Conservation (phyloP, 78 protist genomes). For the Isochrysis galbana region DNA sequence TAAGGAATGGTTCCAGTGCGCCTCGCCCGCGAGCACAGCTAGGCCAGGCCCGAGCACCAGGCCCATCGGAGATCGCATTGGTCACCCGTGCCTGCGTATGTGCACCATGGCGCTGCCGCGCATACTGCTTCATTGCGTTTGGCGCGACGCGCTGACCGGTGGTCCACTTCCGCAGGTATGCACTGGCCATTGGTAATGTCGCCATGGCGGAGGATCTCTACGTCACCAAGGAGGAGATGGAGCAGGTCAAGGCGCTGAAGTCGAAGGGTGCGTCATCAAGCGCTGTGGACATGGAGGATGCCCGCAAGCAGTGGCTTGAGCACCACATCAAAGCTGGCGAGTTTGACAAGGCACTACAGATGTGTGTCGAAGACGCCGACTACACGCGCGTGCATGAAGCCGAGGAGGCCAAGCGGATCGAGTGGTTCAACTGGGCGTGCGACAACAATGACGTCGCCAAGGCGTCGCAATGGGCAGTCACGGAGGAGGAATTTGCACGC, state of each 20-base stretch:
- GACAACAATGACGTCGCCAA: neutral
- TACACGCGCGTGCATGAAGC: neutral
- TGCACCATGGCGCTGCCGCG: too few relatives aligned
- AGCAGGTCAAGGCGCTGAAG: neutral
- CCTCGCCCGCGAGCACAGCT: too few relatives aligned
- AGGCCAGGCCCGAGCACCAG: too few relatives aligned
- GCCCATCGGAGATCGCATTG: too few relatives aligned
- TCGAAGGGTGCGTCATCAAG: neutral
- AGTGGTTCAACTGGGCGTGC: neutral
- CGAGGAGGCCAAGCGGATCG: neutral
- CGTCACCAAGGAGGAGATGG: neutral
- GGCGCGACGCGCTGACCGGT: too few relatives aligned
- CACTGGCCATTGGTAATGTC: neutral
- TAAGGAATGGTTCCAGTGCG: neutral
- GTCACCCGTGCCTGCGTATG: too few relatives aligned
- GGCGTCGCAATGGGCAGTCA: neutral
- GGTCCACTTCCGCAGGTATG: too few relatives aligned
- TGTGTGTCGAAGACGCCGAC: neutral
- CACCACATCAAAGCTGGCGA: neutral
- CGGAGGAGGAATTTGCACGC: neutral
- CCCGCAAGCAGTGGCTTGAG: neutral
- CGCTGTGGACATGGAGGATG: neutral
- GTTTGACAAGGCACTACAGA: neutral
- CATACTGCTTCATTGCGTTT: too few relatives aligned
- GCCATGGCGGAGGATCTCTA: neutral